Evolutionary conservation across 805 yeast species (phyloP), one percentile per base, ranked within the genome.

Genomic region (Barnettozyma salicaria): DNA sequence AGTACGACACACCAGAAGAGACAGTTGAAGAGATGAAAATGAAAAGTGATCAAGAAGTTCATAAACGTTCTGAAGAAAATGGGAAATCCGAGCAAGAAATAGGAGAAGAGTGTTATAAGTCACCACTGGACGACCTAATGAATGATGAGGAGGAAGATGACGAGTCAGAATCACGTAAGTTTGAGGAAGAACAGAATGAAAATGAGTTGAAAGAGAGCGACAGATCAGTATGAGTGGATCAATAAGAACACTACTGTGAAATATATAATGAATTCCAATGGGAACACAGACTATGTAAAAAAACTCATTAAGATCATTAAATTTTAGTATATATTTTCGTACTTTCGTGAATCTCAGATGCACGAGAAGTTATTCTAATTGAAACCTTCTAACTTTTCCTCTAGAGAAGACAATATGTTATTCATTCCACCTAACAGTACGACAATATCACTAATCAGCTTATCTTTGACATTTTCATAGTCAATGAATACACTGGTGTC

Each of bases 311-410:
- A n/a, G n/a, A n/a, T n/a, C n/a, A n/a, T n/a, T n/a, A n/a, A n/a
- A n/a, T n/a, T n/a, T n/a, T n/a, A n/a, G n/a, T n/a, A n/a, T n/a
- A n/a, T n/a, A n/a, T n/a, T n/a, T n/a, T n/a, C n/a, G n/a, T n/a
- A n/a, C n/a, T n/a, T n/a, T n/a, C n/a, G n/a, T n/a, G n/a, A n/a
- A n/a, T n/a, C n/a, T n/a, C n/a, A n/a, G n/a, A n/a, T n/a, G n/a
- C n/a, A n/a, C n/a, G n/a, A n/a, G n/a, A n/a, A n/a, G n/a, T n/a
- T n/a, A n/a, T n/a, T n/a, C n/a, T n/a, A n/a, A n/a, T n/a, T n/a
- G n/a, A n/a, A n/a, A n/a, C n/a, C 37, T 8, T 27, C 27, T 14
- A 57, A 34, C 30, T 55, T 61, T 25, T 59, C 63, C 32, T 56
- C 63, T 42, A 62, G 45, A 3, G 50, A 44, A 7, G 54, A 58